Evolutionary conservation across 345 rosid species (phyloP).

Genomic region (Heritiera fomes): DNA sequence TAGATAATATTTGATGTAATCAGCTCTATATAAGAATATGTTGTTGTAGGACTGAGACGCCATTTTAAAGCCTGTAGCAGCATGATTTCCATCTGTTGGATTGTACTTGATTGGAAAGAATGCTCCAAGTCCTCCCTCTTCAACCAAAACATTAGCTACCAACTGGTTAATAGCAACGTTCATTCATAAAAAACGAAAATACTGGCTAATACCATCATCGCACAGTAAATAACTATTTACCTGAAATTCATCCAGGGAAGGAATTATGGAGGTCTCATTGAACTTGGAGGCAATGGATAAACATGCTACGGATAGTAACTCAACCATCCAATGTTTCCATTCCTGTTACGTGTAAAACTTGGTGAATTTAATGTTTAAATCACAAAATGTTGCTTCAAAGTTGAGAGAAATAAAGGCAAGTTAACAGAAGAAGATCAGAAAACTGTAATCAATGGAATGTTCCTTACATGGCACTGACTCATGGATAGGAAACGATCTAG

Average conservation of each 20-base stretch:
- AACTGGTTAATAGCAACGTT: neutral
- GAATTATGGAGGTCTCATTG: conserved; percentile 41
- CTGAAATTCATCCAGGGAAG: conserved; percentile 61
- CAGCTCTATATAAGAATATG: conserved; percentile 50
- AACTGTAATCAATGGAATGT: neutral
- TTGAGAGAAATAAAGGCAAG: neutral
- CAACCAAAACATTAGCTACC: neutral
- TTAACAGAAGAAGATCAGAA: neutral
- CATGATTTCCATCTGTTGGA: conserved; percentile 65
- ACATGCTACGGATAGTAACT: conserved; percentile 57
- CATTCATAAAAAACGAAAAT: neutral
- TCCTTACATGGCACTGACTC: conserved; percentile 53
- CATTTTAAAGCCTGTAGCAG: conserved; percentile 54
- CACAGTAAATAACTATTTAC: conserved; percentile 28
- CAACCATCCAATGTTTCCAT: conserved; percentile 76
- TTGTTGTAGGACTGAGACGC: conserved; percentile 55
- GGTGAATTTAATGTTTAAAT: neutral
- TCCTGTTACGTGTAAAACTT: conserved; percentile 32
- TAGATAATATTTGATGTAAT: conserved; percentile 30
- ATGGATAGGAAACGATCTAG: conserved; percentile 57
- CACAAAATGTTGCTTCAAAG: neutral
- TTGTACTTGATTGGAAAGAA: conserved; percentile 49
- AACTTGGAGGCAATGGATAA: conserved; percentile 72
- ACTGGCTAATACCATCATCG: neutral
- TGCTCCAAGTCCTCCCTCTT: conserved; percentile 63